Evolutionary conservation across 73 alveolate species (phyloP).

Genomic region (Paramecium bursaria): DNA sequence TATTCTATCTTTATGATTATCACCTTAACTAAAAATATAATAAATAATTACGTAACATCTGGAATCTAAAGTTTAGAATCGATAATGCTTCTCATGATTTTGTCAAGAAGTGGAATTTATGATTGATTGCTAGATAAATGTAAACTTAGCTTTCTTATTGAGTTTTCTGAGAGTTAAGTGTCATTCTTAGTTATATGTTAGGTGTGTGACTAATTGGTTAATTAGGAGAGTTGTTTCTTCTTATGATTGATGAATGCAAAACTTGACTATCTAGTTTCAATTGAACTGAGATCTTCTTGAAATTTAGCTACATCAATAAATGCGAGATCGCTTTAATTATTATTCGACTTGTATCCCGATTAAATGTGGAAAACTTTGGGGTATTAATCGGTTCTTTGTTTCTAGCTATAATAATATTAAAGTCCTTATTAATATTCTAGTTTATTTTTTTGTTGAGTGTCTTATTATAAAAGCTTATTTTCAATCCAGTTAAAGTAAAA

Average conservation of each 20-base stretch:
- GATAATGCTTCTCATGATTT: constrained; percentile 29
- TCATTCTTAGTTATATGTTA: not conserved
- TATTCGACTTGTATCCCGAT: not conserved
- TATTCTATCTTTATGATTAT: constrained; percentile 22
- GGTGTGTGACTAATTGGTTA: not conserved
- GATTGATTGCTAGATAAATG: not conserved
- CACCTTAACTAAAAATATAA: not conserved
- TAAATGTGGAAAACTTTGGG: not conserved
- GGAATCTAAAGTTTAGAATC: not conserved
- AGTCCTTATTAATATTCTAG: not conserved
- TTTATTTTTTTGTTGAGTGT: not conserved
- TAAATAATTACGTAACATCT: not conserved
- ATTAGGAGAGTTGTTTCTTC: not conserved
- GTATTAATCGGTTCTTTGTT: not conserved
- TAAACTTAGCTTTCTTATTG: not conserved
- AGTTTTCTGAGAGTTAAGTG: not conserved
- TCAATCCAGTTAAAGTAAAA: not conserved
- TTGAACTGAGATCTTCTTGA: constrained; percentile 30
- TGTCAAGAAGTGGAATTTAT: constrained; percentile 3
- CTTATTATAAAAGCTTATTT: not conserved
- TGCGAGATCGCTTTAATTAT: not conserved
- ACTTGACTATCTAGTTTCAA: constrained; percentile 36
- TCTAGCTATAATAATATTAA: too few species aligned
- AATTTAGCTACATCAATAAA: not conserved
- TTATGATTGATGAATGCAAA: not conserved